Evolutionary conservation across 306 rosid genomes (phyloP).

Genomic region (Arachis hypogaea): DNA sequence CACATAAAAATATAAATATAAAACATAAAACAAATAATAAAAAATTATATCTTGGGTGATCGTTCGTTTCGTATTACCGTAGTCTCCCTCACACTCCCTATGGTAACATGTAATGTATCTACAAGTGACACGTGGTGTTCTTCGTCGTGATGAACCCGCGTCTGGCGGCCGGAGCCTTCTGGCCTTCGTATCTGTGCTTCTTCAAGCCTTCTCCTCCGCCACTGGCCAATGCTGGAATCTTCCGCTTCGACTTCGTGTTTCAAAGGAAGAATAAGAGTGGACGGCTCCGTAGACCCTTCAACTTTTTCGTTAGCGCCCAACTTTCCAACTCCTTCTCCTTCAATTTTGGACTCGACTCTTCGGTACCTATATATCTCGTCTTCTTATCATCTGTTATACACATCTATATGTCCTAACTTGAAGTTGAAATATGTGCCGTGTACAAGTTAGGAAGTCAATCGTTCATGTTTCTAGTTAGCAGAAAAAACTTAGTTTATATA

Average conservation of each 20-base stretch:
- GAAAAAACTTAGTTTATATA: too few relatives aligned
- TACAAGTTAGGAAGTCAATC: background rate
- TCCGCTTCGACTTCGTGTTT: slow-evolving; percentile 48
- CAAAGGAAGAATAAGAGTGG: slow-evolving; percentile 56
- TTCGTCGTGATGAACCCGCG: slow-evolving; percentile 52
- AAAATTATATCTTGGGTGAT: background rate
- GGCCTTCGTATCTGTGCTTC: slow-evolving; percentile 44
- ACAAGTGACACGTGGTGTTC: slow-evolving; percentile 62
- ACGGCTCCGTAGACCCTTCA: slow-evolving; percentile 51
- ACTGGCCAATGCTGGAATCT: slow-evolving; percentile 38
- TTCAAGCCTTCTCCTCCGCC: slow-evolving; percentile 50
- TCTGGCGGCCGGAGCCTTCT: slow-evolving; percentile 33
- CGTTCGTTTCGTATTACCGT: background rate
- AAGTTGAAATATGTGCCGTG: background rate
- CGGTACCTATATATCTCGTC: slow-evolving; percentile 45
- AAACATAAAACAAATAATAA: too few relatives aligned
- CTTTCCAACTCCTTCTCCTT: slow-evolving; percentile 66
- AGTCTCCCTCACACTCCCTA: slow-evolving; percentile 5
- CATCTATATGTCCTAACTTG: background rate
- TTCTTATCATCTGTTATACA: background rate
- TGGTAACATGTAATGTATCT: slow-evolving; percentile 67
- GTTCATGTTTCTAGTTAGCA: background rate
- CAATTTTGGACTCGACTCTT: slow-evolving; percentile 73
- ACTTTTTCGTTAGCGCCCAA: slow-evolving; percentile 70
- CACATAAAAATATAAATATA: too few relatives aligned